phyloP scores from a whole-genome alignment of 2,329 filamentous ascomycete species.

The Dendryphion nanum region DNA sequence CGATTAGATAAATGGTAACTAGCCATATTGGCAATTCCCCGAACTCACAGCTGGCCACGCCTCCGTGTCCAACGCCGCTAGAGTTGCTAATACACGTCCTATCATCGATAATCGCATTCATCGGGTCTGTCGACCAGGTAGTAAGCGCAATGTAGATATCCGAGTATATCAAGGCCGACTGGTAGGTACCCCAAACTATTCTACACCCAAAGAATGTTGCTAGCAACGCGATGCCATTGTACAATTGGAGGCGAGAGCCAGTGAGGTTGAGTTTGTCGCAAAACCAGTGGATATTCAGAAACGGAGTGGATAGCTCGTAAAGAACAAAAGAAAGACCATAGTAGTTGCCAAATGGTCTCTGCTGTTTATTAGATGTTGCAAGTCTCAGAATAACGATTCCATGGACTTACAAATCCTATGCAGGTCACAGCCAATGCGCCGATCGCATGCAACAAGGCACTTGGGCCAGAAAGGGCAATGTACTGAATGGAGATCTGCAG shows the following conservation, averaged over 20 bases:
- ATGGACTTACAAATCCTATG: conserved; percentile 69
- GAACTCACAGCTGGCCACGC: conserved; percentile 17
- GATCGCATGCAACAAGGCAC: conserved; percentile 72
- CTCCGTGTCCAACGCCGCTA: conserved; percentile 18
- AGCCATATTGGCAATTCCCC: conserved; percentile 65
- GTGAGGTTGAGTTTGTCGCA: conserved; percentile 81
- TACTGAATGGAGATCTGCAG: conserved; percentile 66
- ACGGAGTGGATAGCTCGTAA: conserved; percentile 81
- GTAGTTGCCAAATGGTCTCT: conserved; percentile 83
- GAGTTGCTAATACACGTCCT: conserved; percentile 50
- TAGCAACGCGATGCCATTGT: conserved; percentile 73
- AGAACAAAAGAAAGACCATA: conserved; percentile 79
- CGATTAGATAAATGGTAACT: conserved; percentile 64
- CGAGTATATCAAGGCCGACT: conserved; percentile 61
- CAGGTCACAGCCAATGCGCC: conserved; percentile 71
- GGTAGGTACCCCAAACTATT: conserved; percentile 73
- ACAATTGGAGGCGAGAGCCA: conserved; percentile 69
- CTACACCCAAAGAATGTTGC: conserved; percentile 73
- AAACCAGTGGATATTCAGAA: conserved; percentile 88
- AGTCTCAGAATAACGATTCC: background rate
- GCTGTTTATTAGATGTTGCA: conserved; percentile 3
- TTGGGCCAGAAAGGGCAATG: conserved; percentile 69
- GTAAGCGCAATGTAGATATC: conserved; percentile 60
- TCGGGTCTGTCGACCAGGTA: conserved; percentile 12
- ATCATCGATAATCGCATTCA: conserved; percentile 20